Base-by-base conservation (phyloP, 805 yeast genomes). In the Kodamaea lidongshanica region DNA sequence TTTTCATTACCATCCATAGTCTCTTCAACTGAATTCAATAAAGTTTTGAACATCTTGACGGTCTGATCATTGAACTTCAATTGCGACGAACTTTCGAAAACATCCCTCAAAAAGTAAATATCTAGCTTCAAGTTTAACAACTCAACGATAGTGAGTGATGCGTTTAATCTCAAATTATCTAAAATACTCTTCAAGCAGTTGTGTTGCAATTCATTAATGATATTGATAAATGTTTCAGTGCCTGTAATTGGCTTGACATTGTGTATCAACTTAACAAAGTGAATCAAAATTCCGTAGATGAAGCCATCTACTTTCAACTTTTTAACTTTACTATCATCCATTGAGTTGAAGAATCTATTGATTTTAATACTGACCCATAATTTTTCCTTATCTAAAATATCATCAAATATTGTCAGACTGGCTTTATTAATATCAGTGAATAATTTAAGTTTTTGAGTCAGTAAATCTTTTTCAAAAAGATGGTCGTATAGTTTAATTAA, bases 381-480 rank as follows among this genome's bases (percentile, higher is more conserved):
- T 34, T 58, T 61, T 33, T 64, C 68, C 17, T 53, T 53, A 23
- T 46, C 53, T 17, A 62, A 43, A 19, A 64, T 56, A 39, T 64
- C 69, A 21, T 61, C 67, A 27, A 61, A 48, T 13, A 64, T 60
- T 0, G 66, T 55, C 23, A 55, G 43, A 28, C 50, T 50, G 6
- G 62, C 66, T 34, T 60, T 59, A 29, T 63, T 69, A 29, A 64
- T 56, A 34, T 63, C 68, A 17, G 63, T 56, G 38, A 56, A 62
- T 12, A 64, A 40, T 33, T 60, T 62, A 36, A 64, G 47, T 26
- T 58, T 56, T 32, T 64, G 69, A 20, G 46, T 42, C 37, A 42
- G 53, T 35, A 64, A 51, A 13, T 56, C 50, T 34, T 61, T 61
- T 12, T 52, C 55, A 34, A 56, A 64, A 10, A 57, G 36, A 27